Evolutionary conservation across 139 green algal genomes (phyloP).

Genomic region (Chlamydomonas incerta): DNA sequence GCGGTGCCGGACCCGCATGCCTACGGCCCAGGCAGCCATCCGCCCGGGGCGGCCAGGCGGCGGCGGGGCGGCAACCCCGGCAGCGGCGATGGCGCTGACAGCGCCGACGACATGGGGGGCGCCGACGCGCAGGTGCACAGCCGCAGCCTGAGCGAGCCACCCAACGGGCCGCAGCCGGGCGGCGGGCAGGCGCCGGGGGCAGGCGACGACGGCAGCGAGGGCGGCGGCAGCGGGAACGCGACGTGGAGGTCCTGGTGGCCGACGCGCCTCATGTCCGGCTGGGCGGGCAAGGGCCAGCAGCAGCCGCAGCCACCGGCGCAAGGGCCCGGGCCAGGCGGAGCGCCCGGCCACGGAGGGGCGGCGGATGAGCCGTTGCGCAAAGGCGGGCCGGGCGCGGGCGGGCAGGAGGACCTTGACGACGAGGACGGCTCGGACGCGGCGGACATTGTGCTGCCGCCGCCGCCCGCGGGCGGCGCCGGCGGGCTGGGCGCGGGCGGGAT

Average conservation of each 20-base stretch:
- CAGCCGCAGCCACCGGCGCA: neutral
- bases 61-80: constrained; percentile 8
- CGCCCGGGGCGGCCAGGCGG: neutral
- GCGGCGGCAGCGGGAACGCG: constrained; percentile 5
- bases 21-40: neutral
- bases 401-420: neutral
- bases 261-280: constrained; percentile 36
- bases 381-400: neutral
- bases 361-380: neutral
- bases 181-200: neutral
- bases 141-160: constrained; percentile 31
- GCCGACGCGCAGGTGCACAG: neutral
- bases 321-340: neutral
- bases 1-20: constrained; percentile 18
- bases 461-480: neutral
- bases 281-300: constrained; percentile 21
- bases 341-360: neutral
- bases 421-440: neutral
- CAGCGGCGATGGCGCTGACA: neutral
- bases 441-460: neutral
- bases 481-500: neutral
- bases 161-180: neutral
- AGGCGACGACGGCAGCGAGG: constrained; percentile 2
- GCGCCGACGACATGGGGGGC: no score
- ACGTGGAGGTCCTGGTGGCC: constrained; percentile 42